phyloP scores from a whole-genome alignment of 495 filamentous ascomycete species.

The Penicilliopsis zonata region DNA sequence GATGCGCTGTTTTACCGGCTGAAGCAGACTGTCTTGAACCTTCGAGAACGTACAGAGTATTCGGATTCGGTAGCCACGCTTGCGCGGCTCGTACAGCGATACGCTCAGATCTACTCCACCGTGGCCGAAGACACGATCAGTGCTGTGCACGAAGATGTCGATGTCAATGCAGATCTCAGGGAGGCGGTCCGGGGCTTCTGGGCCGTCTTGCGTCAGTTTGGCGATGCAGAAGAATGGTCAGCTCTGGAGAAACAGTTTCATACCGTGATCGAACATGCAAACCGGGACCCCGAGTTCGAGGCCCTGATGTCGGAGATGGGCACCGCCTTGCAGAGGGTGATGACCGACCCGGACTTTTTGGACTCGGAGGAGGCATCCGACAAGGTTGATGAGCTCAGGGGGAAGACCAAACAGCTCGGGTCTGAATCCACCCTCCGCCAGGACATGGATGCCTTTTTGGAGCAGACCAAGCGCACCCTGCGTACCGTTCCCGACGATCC shows the following conservation, averaged over 20 bases:
- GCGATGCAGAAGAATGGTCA: slow-evolving; percentile 63
- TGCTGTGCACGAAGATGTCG: slow-evolving; percentile 53
- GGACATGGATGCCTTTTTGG: slow-evolving; percentile 62
- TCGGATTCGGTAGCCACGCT: slow-evolving; percentile 74
- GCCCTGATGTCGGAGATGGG: slow-evolving; percentile 58
- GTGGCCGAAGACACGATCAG: slow-evolving; percentile 51
- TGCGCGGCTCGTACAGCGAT: slow-evolving; percentile 61
- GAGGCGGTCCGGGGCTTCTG: slow-evolving; percentile 67
- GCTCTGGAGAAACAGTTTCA: slow-evolving; percentile 53
- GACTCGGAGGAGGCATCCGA: slow-evolving; percentile 55
- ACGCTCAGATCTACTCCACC: slow-evolving; percentile 64
- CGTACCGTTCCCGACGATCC: slow-evolving; percentile 55
- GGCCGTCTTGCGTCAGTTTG: slow-evolving; percentile 65
- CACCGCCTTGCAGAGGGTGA: slow-evolving; percentile 60
- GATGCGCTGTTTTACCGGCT: slow-evolving; percentile 63
- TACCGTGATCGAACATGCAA: slow-evolving; percentile 58
- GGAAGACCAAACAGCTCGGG: slow-evolving; percentile 51
- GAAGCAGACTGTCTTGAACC: slow-evolving; percentile 61
- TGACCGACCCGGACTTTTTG: slow-evolving; percentile 80
- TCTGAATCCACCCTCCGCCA: slow-evolving; percentile 52
- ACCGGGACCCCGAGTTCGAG: slow-evolving; percentile 77
- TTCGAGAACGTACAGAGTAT: slow-evolving; percentile 69
- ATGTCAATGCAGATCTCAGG: slow-evolving; percentile 63
- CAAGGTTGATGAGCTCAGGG: slow-evolving; percentile 59
- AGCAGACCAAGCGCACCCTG: slow-evolving; percentile 55